Conservation (phyloP, 345 rosid genomes). For the Gossypioides kirkii region DNA sequence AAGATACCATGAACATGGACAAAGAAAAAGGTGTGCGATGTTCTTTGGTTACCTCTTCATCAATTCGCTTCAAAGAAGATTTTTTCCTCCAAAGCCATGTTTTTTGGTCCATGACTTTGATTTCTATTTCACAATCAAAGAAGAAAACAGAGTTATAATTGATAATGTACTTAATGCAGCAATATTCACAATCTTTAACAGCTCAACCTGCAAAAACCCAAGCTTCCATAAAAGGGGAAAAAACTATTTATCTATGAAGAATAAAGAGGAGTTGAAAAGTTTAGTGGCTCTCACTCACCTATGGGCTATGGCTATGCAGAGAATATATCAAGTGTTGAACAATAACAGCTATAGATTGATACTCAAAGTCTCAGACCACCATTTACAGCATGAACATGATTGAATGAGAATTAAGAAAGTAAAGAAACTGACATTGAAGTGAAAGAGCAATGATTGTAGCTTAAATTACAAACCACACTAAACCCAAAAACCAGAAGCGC, state of each 20-base stretch:
- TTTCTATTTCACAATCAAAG: slow-evolving; percentile 6
- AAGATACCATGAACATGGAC: background rate
- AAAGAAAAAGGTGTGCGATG: background rate
- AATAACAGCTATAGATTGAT: background rate
- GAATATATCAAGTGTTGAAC: background rate
- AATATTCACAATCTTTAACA: background rate
- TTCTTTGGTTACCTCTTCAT: slow-evolving; percentile 32
- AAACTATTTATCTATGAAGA: background rate
- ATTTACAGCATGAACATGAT: background rate
- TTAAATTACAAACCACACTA: slow-evolving; percentile 4
- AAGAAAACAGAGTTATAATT: background rate
- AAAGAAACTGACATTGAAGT: slow-evolving; percentile 5
- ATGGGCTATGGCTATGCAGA: background rate
- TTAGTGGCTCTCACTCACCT: slow-evolving; percentile 1
- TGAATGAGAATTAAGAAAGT: background rate
- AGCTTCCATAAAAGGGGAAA: no score
- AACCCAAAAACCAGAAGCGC: slow-evolving; percentile 4
- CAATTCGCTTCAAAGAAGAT: slow-evolving; percentile 28
- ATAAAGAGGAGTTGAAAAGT: background rate
- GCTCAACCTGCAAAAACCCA: background rate
- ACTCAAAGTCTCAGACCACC: background rate
- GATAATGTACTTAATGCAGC: background rate
- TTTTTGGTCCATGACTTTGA: slow-evolving; percentile 42
- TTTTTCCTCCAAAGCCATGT: slow-evolving; percentile 64
- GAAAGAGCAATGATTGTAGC: slow-evolving; percentile 4